Percentiles rank a stretch among this genome's conserved stretches.
phyloP scores from a whole-genome alignment of 1,139 yeast genomes.

The Diutina neorugosa region DNA sequence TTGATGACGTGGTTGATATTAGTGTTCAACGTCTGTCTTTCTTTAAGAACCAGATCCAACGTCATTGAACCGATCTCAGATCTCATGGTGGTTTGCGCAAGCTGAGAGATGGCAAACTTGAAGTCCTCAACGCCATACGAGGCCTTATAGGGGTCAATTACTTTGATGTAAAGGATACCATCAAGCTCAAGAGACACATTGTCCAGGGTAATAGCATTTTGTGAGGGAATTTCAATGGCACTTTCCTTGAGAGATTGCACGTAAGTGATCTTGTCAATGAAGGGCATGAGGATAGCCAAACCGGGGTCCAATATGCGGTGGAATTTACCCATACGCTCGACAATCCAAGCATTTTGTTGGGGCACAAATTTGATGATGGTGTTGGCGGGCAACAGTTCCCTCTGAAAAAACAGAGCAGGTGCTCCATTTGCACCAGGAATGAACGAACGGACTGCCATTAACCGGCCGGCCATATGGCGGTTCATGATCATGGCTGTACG shows the following conservation, averaged over 20 bases:
- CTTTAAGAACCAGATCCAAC: slow-evolving; percentile 65
- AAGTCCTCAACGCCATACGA: slow-evolving; percentile 85
- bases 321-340: slow-evolving; percentile 85
- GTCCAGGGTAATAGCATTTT: slow-evolving; percentile 77
- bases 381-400: slow-evolving; percentile 57
- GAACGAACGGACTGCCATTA: neutral
- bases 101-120: slow-evolving; percentile 72
- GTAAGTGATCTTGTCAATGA: slow-evolving; percentile 65
- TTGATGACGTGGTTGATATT: slow-evolving; percentile 72
- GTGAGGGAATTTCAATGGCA: slow-evolving; percentile 76
- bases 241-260: slow-evolving; percentile 75
- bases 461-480: neutral
- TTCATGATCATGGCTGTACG: neutral
- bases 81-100: slow-evolving; percentile 87
- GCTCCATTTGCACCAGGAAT: slow-evolving; percentile 4
- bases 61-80: slow-evolving; percentile 78
- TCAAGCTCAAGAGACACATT: slow-evolving; percentile 79
- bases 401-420: slow-evolving; percentile 40
- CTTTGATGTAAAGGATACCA: slow-evolving; percentile 70
- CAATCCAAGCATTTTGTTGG: slow-evolving; percentile 86
- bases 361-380: slow-evolving; percentile 73
- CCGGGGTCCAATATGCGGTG: slow-evolving; percentile 69
- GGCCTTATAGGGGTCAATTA: slow-evolving; percentile 74
- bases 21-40: slow-evolving; percentile 57
- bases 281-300: slow-evolving; percentile 57